Evolutionary conservation across 768 basidiomycete species (phyloP), one percentile per base, ranked within the genome.

Genomic region (Suillus ampliporus): DNA sequence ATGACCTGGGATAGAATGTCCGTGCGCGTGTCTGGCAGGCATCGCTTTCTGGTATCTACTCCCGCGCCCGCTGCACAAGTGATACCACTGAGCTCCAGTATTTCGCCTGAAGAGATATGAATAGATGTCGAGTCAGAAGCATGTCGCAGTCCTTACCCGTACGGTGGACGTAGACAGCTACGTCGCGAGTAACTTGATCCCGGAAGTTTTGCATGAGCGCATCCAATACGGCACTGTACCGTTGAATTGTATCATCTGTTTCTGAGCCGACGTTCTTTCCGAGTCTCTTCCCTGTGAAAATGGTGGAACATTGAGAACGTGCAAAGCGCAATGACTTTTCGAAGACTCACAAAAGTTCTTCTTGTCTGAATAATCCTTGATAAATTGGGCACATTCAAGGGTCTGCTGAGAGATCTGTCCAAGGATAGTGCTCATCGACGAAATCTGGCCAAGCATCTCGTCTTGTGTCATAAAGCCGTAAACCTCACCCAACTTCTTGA

Each of bases 291-390:
- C 58, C 58, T 60, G 2, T 10, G 21, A 35, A 2, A 28, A 50
- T 15, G 3, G 9, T 44, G 23, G 11, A 11, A 9, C 5, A 13
- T 2, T 17, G 23, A 58, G 43, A 17, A n/a, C n/a, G 57, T 19
- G 26, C 5, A 43, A 23, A 44, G 14, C 15, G 5, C 13, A 35
- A 34, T 5, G 1, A 14, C 17, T 21, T 5, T 2, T 15, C n/a
- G 31, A 3, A 14, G 8, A 40, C 63, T 35, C 38, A 64, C 64
- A 54, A n/a, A 64, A 64, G 17, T 9, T 53, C 35, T 48, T 64
- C 5, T 9, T 58, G 10, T 14, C 63, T 0, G 62, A 21, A n/a
- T 64, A 63, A 15, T 64, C 48, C 7, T 2, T 35, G n/a, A 64
- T 57, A 44, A 64, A 64, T 0, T 57, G 26, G n/a, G 52, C 11